phyloP scores from a whole-genome alignment of 345 rosid genomes.

The Reutealis trisperma region DNA sequence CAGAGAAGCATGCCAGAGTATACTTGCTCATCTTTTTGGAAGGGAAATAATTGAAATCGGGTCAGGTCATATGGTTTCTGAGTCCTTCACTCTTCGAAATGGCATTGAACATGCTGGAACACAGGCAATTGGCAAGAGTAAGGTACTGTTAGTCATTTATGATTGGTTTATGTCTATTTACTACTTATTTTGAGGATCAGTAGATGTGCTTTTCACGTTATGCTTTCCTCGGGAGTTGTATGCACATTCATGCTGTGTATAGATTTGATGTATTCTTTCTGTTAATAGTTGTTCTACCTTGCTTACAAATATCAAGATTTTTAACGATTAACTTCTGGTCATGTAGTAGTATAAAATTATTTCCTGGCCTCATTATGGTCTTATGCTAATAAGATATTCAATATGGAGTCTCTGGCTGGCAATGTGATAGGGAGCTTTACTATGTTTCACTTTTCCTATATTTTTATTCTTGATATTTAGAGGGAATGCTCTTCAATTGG shows the following conservation, averaged over 20 bases:
- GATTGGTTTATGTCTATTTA: background rate
- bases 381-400: background rate
- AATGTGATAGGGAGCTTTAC: background rate
- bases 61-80: conserved; percentile 37
- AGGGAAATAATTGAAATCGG: conserved; percentile 45
- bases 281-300: background rate
- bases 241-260: background rate
- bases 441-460: too few species aligned
- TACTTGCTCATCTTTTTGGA: conserved; percentile 85
- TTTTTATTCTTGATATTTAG: too few species aligned
- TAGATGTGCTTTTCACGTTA: background rate
- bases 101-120: conserved; percentile 52
- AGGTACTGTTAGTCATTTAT: conserved; percentile 46
- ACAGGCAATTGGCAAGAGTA: conserved; percentile 64
- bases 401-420: background rate
- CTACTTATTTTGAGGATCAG: background rate
- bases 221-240: background rate
- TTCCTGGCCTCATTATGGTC: background rate
- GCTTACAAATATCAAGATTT: background rate
- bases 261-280: background rate
- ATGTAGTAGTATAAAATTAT: background rate
- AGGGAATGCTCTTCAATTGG: too few species aligned
- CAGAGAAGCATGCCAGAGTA: conserved; percentile 68
- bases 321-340: background rate
- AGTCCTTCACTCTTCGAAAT: conserved; percentile 44